phyloP scores from a whole-genome alignment of 129 eudicot species.

The Glebionis coronaria region DNA sequence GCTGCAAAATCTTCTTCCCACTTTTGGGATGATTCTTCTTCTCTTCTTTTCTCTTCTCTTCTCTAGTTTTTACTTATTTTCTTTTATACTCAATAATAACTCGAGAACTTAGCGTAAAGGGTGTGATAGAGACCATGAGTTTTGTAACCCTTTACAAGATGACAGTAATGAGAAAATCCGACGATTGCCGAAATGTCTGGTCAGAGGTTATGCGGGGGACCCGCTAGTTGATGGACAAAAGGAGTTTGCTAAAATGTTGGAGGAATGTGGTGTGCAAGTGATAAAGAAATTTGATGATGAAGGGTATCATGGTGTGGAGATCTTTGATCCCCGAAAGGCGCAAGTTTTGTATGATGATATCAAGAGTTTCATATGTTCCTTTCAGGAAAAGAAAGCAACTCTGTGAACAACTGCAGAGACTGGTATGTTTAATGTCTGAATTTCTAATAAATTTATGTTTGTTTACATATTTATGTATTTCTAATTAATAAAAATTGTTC shows the following conservation, averaged over 20 bases:
- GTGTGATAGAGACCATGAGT: constrained; percentile 53
- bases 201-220: constrained; percentile 57
- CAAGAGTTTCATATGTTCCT: constrained; percentile 38
- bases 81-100: no score
- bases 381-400: constrained; percentile 20
- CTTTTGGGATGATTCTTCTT: no score
- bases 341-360: constrained; percentile 36
- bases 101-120: no score
- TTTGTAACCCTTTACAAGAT: constrained; percentile 31
- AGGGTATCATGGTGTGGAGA: constrained; percentile 62
- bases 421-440: not conserved
- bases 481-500: no score
- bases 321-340: constrained; percentile 46
- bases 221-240: constrained; percentile 58
- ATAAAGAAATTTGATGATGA: constrained; percentile 34
- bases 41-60: no score
- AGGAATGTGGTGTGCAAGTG: constrained; percentile 59
- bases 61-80: no score
- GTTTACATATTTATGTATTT: no score
- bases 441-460: no score
- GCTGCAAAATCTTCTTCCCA: no score
- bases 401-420: constrained; percentile 5
- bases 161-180: constrained; percentile 31
- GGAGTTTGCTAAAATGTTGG: constrained; percentile 54
- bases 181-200: constrained; percentile 51